phyloP scores from a whole-genome alignment of 108 stramenopile genomes.

The Nitzschia palea region DNA sequence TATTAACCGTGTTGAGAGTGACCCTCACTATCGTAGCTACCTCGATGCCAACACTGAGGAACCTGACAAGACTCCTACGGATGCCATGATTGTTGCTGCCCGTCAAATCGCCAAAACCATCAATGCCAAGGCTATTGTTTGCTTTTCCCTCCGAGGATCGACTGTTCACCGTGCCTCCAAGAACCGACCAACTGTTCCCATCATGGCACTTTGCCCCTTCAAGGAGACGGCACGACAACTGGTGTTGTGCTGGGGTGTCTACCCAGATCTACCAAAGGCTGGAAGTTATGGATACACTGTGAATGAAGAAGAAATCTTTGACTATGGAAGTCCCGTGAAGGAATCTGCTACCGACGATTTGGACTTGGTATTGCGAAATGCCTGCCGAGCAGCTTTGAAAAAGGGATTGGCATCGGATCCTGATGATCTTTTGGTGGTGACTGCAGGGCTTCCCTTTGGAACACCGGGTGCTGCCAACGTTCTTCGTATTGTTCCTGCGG shows the following conservation, averaged over 20 bases:
- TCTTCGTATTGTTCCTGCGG: conserved; percentile 87
- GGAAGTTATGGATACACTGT: conserved; percentile 78
- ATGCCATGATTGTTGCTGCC: conserved; percentile 90
- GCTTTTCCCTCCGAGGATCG: conserved; percentile 87
- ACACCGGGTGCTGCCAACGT: conserved; percentile 91
- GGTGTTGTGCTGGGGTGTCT: conserved; percentile 92
- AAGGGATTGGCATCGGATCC: conserved; percentile 86
- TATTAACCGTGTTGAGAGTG: conserved; percentile 90
- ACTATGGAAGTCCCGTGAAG: conserved; percentile 48
- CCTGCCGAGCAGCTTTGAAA: conserved; percentile 78
- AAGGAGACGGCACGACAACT: conserved; percentile 88
- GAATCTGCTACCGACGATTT: conserved; percentile 71
- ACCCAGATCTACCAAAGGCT: conserved; percentile 71
- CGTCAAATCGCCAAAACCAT: conserved; percentile 75
- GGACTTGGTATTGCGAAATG: conserved; percentile 68
- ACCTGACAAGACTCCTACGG: conserved; percentile 79
- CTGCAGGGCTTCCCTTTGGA: conserved; percentile 92
- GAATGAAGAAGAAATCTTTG: conserved; percentile 62
- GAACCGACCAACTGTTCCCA: conserved; percentile 88
- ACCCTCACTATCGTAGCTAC: conserved; percentile 70
- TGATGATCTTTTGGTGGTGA: conserved; percentile 92
- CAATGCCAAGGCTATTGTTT: conserved; percentile 84
- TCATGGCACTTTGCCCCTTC: conserved; percentile 92
- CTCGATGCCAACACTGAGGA: conserved; percentile 42
- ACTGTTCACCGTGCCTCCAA: conserved; percentile 86